Conservation (phyloP, 768 basidiomycete species). For the Macrolepiota dolichaula region DNA sequence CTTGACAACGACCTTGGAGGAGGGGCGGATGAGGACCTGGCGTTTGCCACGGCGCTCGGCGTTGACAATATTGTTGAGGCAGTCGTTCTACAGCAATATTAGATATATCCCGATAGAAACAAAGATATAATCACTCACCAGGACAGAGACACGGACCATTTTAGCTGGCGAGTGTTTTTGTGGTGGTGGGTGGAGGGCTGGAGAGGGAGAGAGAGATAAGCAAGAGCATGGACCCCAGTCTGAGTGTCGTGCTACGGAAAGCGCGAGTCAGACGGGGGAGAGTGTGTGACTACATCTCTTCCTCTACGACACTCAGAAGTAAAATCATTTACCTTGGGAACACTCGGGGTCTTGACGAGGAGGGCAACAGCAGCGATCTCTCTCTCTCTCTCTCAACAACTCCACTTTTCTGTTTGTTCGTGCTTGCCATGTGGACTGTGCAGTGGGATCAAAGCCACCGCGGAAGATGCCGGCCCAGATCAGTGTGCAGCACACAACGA, state of each 20-base stretch:
- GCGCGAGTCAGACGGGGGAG: constrained; percentile 72
- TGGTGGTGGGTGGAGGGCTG: constrained; percentile 16
- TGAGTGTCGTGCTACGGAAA: constrained; percentile 83
- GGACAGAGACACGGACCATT: constrained; percentile 89
- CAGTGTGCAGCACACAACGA: constrained; percentile 1
- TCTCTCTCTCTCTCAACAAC: not conserved
- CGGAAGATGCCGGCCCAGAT: constrained; percentile 29
- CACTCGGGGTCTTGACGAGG: constrained; percentile 23
- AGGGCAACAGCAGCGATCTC: constrained; percentile 10
- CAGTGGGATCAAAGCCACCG: constrained; percentile 38
- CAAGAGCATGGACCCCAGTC: constrained; percentile 52
- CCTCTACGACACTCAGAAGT: constrained; percentile 18
- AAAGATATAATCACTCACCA: constrained; percentile 52
- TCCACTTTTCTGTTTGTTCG: not conserved
- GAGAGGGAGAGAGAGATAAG: constrained; percentile 18
- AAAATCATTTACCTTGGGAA: constrained; percentile 44
- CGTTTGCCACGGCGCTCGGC: constrained; percentile 99
- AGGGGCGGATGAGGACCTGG: constrained; percentile 96
- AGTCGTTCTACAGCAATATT: constrained; percentile 37
- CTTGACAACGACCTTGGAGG: constrained; percentile 97
- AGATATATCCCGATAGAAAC: not conserved
- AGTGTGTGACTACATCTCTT: not conserved
- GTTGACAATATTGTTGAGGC: constrained; percentile 97
- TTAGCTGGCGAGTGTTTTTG: constrained; percentile 11
- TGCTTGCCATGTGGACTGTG: constrained; percentile 31